Evolutionary conservation across 75 land plant genomes (phyloP), one percentile per base, ranked within the genome.

Genomic region (Pseudotsuga menziesii): DNA sequence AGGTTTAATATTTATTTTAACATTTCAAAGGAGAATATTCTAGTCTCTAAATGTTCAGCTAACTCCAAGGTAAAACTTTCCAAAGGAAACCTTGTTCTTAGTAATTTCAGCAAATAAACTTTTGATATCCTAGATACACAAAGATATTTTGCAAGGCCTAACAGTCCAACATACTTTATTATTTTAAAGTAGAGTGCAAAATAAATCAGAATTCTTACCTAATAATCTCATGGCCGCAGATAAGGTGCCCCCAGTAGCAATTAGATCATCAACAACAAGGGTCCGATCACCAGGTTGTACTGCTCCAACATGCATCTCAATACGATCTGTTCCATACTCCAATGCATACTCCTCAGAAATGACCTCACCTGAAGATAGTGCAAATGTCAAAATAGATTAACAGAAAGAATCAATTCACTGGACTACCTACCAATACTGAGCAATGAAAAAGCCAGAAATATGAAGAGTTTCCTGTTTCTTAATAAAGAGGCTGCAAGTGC

Each of bases 291-390:
- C 90, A n/a, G 86, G 78, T 74, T 91, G 72, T 4, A 93, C 89
- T 58, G 98, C 98, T 20, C 94, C 98, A 11, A 95, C 94, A 81
- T 95, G 98, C 96, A 95, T 95, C 85, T 95, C 96, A 77, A 95
- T 89, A 36, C 78, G 77, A 74, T 95, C 96, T 56, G 88, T 93
- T 25, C 98, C 98, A 82, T 95, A 95, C 77, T 95, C 98, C 73
- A 95, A 82, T 4, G 87, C 73, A 71, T 95, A 95, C 82, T 93
- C 97, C 80, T 93, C 90, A 0, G 90, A 83, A 56, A 95, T 89
- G 63, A 93, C 96, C 75, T 89, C 87, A 75, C 98, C 98, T 94
- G 84, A 57, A 73, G 39, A 35, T 5, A 5, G 70, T 64, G 39
- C 19, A 64, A 17, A 64, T 64, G 70, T 35, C 70, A 64, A 32